These are phyloP conservation scores for Globisporangium alternatum DNA, from an alignment of 352 stramenopile genomes.

Conservation along the genomic window DNA sequence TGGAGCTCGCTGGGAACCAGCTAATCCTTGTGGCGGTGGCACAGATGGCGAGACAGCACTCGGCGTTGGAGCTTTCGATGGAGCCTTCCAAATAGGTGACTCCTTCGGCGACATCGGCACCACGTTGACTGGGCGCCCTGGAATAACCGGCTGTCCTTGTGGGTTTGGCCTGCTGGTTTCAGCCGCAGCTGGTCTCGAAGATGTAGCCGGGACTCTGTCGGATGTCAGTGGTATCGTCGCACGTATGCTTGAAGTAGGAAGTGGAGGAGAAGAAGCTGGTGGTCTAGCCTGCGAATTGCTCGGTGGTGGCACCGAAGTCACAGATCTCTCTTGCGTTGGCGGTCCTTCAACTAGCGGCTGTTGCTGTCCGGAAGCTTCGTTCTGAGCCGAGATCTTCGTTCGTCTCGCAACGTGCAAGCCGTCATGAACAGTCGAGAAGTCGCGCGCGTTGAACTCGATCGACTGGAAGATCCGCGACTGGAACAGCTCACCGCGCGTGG, in stretches of 20 bases:
- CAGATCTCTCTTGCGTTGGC: background rate
- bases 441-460: constrained; percentile 32
- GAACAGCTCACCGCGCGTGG: constrained; percentile 13
- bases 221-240: background rate
- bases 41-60: background rate
- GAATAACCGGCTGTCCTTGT: background rate
- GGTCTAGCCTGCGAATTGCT: background rate
- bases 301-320: background rate
- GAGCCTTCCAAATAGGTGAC: background rate
- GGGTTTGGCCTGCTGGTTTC: background rate
- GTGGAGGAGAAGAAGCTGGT: background rate
- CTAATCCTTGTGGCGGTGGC: background rate
- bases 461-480: constrained; percentile 40
- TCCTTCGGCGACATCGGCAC: background rate
- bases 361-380: background rate
- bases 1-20: background rate
- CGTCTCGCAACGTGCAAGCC: constrained; percentile 40
- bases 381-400: background rate
- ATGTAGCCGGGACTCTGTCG: no score
- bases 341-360: background rate
- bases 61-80: background rate
- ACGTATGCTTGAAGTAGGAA: background rate
- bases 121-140: background rate
- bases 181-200: background rate
- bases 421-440: constrained; percentile 43